Percentiles rank a stretch among this genome's conserved stretches.
phyloP scores from a whole-genome alignment of 768 basidiomycete genomes.

The Boletus rubescentipes region DNA sequence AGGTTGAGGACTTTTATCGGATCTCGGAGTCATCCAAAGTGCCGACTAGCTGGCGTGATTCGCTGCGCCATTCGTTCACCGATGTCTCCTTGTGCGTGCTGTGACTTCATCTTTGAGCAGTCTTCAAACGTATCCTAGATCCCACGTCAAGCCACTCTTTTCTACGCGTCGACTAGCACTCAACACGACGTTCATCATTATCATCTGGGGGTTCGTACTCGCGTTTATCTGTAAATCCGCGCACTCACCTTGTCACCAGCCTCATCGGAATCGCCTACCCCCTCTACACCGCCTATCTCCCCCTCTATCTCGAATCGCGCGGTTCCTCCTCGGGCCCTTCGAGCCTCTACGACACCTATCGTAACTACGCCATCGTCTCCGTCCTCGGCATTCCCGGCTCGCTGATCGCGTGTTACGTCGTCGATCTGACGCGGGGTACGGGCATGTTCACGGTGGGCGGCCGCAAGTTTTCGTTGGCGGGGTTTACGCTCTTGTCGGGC shows the following conservation, averaged over 20 bases:
- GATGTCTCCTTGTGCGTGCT: conserved; percentile 39
- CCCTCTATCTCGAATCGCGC: conserved; percentile 43
- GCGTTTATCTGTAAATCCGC: neutral
- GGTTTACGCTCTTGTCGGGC: conserved; percentile 44
- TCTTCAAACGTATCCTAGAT: neutral
- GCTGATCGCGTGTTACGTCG: conserved; percentile 43
- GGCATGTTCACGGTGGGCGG: conserved; percentile 40
- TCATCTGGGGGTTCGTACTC: conserved; percentile 48
- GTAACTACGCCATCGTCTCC: conserved; percentile 51
- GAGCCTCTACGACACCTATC: conserved; percentile 37
- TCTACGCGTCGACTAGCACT: conserved; percentile 41
- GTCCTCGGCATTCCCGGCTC: conserved; percentile 48
- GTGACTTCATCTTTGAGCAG: neutral
- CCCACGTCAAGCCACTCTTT: conserved; percentile 52
- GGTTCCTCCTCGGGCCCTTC: conserved; percentile 25
- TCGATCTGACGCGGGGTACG: conserved; percentile 41
- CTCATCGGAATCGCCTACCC: conserved; percentile 55
- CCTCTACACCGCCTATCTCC: conserved; percentile 51
- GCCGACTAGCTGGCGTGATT: conserved; percentile 20
- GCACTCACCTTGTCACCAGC: conserved; percentile 20
- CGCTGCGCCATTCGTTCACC: conserved; percentile 36
- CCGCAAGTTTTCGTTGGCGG: conserved; percentile 46
- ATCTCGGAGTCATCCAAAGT: conserved; percentile 21
- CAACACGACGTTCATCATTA: conserved; percentile 48
- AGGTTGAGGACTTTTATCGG: conserved; percentile 41